Base-by-base conservation (phyloP, 1,284 basidiomycete genomes). In the Marasmius sp. region DNA sequence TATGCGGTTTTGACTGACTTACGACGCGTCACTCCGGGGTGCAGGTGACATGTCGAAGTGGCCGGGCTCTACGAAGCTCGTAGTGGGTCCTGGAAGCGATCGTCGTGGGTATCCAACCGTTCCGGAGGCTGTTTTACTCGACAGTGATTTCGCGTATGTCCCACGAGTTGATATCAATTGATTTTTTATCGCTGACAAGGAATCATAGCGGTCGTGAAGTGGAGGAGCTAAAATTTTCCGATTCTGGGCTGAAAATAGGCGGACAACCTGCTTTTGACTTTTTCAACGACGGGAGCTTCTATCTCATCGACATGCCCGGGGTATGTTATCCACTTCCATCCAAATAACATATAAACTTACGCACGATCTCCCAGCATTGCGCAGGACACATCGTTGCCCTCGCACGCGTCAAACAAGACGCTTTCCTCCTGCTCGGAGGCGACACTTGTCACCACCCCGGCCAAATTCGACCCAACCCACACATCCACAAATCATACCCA, bases 361-460 rank as follows among this genome's bases (percentile, higher is more conserved):
- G 20, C 16, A 54, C 20, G 36, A 5, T 12, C 34, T 34, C 6
- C 5, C 36, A 61, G 57, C 61, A 62, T 38, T 54, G 50, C n/a
- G 47, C 60, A n/a, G 70, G 70, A 2, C 69, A 71, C 43, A 54
- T 70, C 7, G 55, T 57, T 8, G 70, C 61, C 20, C 63, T 71
- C 20, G 69, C 69, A 11, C 69, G 70, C 0, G 67, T 68, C 52
- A 67, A 65, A 0, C 64, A 64, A 0, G 66, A 59, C 27, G 63
- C 62, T 10, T 70, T 69, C 56, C 54, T 71, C 37, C 60, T 70
- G 22, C 61, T 70, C 18, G 70, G 67, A 22, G 70, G 63, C 3
- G 70, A 71, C 51, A 57, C 64, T 6, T 66, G 65, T 53, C 68
- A 69, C 56, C 70, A 71, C 60, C 48, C 64, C 1, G 70, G 69